Evolutionary conservation across 352 stramenopile species (phyloP).

Genomic region (Thraustochytrium aureum): DNA sequence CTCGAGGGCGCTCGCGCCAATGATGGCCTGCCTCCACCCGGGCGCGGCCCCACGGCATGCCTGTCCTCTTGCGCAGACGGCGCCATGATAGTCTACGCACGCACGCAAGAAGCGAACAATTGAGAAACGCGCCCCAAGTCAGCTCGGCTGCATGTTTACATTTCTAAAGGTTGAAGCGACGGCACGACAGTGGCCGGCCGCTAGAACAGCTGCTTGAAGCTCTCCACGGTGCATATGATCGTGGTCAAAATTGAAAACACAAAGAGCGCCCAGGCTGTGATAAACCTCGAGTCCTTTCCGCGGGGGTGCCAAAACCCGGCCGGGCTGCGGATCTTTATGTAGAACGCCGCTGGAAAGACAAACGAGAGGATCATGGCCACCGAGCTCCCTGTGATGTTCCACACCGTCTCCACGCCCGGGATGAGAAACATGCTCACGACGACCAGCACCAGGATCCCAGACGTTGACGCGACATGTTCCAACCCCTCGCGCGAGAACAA

Average conservation of each 20-base stretch:
- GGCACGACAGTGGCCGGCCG: too few relatives aligned
- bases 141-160: too few relatives aligned
- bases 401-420: conserved; percentile 75
- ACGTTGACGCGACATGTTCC: conserved; percentile 68
- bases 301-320: conserved; percentile 60
- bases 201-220: conserved; percentile 49
- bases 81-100: too few relatives aligned
- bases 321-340: conserved; percentile 73
- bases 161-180: too few relatives aligned
- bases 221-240: conserved; percentile 63
- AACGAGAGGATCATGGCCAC: conserved; percentile 80
- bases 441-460: conserved; percentile 66
- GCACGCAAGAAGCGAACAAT: too few relatives aligned
- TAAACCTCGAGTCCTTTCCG: conserved; percentile 67
- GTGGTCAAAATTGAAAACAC: conserved; percentile 69
- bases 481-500: conserved; percentile 3
- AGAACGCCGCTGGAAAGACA: conserved; percentile 77
- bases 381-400: conserved; percentile 80
- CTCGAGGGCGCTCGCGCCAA: too few relatives aligned
- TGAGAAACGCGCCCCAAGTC: too few relatives aligned
- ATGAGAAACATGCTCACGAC: conserved; percentile 70
- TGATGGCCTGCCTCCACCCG: too few relatives aligned
- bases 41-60: too few relatives aligned
- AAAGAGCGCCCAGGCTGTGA: conserved; percentile 73
- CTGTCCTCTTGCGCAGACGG: too few relatives aligned